Conservation (phyloP, 2,329 filamentous ascomycete genomes). For the Cyanodermella asteris region DNA sequence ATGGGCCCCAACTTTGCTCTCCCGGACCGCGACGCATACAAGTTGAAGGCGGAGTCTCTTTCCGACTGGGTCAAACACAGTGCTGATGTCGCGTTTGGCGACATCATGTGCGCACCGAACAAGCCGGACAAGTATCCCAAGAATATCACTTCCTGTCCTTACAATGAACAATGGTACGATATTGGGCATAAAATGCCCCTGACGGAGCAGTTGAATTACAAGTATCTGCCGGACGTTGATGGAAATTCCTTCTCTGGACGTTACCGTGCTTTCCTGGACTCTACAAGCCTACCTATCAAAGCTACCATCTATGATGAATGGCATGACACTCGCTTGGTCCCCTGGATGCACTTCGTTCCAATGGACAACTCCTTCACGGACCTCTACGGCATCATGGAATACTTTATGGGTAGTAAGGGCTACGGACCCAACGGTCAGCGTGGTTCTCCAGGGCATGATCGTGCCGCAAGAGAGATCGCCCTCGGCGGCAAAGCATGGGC, state of each 20-base stretch:
- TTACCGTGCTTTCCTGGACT: conserved; percentile 43
- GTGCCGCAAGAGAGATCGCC: conserved; percentile 39
- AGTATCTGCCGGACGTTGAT: conserved; percentile 53
- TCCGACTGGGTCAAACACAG: conserved; percentile 29
- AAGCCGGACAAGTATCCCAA: too few relatives aligned
- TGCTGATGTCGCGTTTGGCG: conserved; percentile 35
- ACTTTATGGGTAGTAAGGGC: conserved; percentile 42
- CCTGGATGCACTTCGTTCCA: conserved; percentile 67
- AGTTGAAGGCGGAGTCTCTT: conserved; percentile 20
- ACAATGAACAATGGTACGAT: conserved; percentile 29
- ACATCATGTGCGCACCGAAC: too few relatives aligned
- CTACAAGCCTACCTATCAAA: conserved; percentile 46
- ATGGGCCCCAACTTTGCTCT: too few relatives aligned
- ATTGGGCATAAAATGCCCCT: conserved; percentile 24
- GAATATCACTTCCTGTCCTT: conserved; percentile 33
- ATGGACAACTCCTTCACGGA: conserved; percentile 52
- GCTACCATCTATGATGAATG: conserved; percentile 51
- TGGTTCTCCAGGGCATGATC: conserved; percentile 15
- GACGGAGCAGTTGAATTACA: conserved; percentile 37
- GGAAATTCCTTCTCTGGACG: conserved; percentile 43
- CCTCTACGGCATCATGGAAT: conserved; percentile 51
- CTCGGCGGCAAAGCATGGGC: conserved; percentile 45
- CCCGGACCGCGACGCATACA: conserved; percentile 32
- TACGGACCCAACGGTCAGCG: conserved; percentile 22
- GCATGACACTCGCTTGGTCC: conserved; percentile 50